phyloP scores from a whole-genome alignment of 73 alveolate species.

The Effrenium voratum region DNA sequence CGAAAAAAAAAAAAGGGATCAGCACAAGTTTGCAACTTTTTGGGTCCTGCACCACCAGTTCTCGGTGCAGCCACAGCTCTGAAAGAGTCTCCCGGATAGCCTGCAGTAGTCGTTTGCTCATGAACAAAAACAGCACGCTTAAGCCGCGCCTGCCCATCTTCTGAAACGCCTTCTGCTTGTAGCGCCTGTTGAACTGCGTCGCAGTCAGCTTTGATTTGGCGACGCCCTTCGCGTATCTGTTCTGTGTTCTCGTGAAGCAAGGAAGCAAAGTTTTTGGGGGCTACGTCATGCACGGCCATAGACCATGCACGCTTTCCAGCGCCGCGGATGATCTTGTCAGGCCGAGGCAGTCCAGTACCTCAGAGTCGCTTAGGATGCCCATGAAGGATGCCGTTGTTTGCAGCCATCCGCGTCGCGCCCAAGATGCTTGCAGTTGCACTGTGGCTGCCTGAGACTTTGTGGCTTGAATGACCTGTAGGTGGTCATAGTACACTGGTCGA shows the following conservation, averaged over 20 bases:
- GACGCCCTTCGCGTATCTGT: neutral
- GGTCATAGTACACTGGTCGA: neutral
- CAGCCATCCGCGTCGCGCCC: constrained; percentile 9
- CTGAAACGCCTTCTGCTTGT: neutral
- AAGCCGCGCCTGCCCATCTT: neutral
- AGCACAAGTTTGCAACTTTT: neutral
- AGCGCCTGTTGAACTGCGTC: neutral
- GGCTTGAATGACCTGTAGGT: constrained; percentile 12
- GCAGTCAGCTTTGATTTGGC: neutral
- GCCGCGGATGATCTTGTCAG: neutral
- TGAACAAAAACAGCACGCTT: neutral
- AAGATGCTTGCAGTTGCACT: neutral
- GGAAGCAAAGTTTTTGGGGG: neutral
- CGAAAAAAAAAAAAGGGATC: neutral
- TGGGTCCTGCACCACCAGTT: constrained; percentile 23
- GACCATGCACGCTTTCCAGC: constrained; percentile 11
- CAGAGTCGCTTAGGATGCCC: neutral
- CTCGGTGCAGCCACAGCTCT: constrained; percentile 46
- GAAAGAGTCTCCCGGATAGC: neutral
- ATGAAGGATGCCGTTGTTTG: neutral
- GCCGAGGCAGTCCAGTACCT: neutral
- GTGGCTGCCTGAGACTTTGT: neutral
- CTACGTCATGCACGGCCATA: neutral
- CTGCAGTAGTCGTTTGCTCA: neutral
- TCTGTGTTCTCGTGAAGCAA: neutral